Conservation (phyloP, 805 yeast species). For the Yamadazyma philogaea region DNA sequence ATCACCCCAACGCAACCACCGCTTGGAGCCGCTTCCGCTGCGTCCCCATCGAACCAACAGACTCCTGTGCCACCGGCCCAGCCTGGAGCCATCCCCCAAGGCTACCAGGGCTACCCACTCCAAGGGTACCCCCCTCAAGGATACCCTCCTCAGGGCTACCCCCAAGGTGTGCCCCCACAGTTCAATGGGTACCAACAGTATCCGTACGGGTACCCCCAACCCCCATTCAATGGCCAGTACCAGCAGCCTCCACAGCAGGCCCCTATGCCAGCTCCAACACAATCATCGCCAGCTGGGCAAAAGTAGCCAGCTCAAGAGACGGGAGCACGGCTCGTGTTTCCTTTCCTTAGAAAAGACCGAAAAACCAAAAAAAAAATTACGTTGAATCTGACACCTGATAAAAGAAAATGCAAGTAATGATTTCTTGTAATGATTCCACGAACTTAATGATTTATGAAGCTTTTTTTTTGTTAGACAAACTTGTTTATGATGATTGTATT, state of each 20-base stretch:
- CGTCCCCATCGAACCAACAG: constrained; percentile 1
- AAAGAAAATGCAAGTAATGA: constrained; percentile 2
- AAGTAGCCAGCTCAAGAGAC: background rate
- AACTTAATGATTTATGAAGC: constrained; percentile 11
- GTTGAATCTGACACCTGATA: constrained; percentile 4
- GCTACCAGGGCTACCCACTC: constrained; percentile 7
- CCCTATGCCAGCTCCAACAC: constrained; percentile 10
- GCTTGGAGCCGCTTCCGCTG: constrained; percentile 9
- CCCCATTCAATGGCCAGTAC: constrained; percentile 17
- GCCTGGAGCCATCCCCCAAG: constrained; percentile 13
- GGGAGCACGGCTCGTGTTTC: background rate
- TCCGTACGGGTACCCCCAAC: constrained; percentile 17
- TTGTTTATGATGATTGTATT: constrained; percentile 6
- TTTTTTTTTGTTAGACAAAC: background rate
- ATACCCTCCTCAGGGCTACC: constrained; percentile 17
- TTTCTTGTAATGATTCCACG: constrained; percentile 6
- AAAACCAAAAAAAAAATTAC: constrained; percentile 5
- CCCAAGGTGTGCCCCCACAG: constrained; percentile 22
- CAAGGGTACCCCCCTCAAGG: constrained; percentile 14
- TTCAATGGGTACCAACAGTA: constrained; percentile 22
- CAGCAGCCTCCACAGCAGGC: constrained; percentile 15
- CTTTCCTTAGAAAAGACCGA: background rate
- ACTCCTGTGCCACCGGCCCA: constrained; percentile 11
- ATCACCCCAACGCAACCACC: constrained; percentile 12
- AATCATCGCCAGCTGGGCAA: constrained; percentile 12